Evolutionary conservation across 495 filamentous ascomycete species (phyloP).

Genomic region (Ascodesmis nigricans): DNA sequence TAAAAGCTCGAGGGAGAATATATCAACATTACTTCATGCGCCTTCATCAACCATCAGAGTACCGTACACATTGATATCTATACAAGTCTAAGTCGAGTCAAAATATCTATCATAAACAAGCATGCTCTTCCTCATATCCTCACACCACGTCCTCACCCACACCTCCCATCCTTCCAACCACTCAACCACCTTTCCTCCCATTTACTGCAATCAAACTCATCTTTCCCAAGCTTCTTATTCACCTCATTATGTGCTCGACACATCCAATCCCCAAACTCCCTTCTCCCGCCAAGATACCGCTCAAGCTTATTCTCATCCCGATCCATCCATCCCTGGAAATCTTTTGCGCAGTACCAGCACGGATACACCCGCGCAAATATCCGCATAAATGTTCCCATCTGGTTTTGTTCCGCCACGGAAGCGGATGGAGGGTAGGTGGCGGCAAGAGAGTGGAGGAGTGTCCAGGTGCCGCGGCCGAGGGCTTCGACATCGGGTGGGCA

Average conservation of each 20-base stretch:
- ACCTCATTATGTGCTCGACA: conserved; percentile 97
- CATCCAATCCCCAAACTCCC: conserved; percentile 89
- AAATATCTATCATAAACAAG: too few species aligned
- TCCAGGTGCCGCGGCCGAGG: conserved; percentile 77
- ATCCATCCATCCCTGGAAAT: conserved; percentile 66
- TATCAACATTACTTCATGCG: too few species aligned
- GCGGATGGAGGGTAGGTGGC: conserved; percentile 61
- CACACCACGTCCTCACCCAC: too few species aligned
- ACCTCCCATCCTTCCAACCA: conserved; percentile 84
- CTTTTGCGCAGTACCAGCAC: conserved; percentile 84
- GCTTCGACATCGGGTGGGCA: conserved; percentile 66
- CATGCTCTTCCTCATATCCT: too few species aligned
- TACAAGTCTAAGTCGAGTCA: too few species aligned
- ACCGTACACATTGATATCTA: too few species aligned
- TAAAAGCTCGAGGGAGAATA: too few species aligned
- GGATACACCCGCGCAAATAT: conserved; percentile 73
- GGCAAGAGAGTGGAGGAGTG: conserved; percentile 71
- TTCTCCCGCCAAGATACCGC: conserved; percentile 66
- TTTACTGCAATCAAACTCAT: conserved; percentile 66
- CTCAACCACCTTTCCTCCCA: conserved; percentile 92
- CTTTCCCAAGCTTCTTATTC: conserved; percentile 81
- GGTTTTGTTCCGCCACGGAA: conserved; percentile 38
- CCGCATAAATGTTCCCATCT: conserved; percentile 56
- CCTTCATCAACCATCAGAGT: too few species aligned
- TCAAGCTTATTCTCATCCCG: conserved; percentile 45